These are phyloP conservation scores for Raddia guianensis DNA, from an alignment of 176 grass and related monocot genomes.

Conservation along the genomic window DNA sequence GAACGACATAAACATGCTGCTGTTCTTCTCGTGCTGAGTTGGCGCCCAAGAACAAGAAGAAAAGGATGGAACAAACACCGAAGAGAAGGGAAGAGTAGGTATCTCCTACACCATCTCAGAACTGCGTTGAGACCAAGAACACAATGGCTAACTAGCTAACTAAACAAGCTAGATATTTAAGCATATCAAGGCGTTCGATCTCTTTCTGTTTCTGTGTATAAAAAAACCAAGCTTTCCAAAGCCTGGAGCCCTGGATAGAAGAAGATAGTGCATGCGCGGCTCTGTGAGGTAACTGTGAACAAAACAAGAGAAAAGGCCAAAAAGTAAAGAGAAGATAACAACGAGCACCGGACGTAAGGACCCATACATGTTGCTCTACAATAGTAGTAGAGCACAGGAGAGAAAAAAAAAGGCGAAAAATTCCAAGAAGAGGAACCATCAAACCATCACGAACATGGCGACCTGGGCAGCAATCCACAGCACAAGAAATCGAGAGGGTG, in stretches of 20 bases:
- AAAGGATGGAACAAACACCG: background rate
- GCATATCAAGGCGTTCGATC: background rate
- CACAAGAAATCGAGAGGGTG: background rate
- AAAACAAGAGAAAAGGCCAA: background rate
- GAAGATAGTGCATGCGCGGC: background rate
- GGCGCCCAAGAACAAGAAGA: conserved; percentile 10
- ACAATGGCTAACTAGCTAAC: background rate
- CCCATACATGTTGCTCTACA: background rate
- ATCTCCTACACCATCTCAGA: background rate
- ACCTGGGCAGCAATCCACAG: background rate
- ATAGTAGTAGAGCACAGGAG: background rate
- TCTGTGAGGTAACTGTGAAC: background rate
- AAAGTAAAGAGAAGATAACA: background rate
- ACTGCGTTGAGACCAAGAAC: conserved; percentile 32
- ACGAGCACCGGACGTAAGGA: background rate
- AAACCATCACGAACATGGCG: background rate
- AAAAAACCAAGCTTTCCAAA: background rate
- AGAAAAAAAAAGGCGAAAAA: background rate
- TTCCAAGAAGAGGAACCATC: background rate
- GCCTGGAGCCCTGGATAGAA: background rate
- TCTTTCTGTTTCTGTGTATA: background rate
- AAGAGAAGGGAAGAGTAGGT: background rate
- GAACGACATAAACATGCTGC: background rate
- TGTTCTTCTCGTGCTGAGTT: background rate
- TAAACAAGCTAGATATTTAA: conserved; percentile 13